Percentiles rank a stretch among this genome's conserved stretches.
These are phyloP conservation scores for Myochromella boudieri DNA, from an alignment of 768 basidiomycete species.

Conservation along the genomic window DNA sequence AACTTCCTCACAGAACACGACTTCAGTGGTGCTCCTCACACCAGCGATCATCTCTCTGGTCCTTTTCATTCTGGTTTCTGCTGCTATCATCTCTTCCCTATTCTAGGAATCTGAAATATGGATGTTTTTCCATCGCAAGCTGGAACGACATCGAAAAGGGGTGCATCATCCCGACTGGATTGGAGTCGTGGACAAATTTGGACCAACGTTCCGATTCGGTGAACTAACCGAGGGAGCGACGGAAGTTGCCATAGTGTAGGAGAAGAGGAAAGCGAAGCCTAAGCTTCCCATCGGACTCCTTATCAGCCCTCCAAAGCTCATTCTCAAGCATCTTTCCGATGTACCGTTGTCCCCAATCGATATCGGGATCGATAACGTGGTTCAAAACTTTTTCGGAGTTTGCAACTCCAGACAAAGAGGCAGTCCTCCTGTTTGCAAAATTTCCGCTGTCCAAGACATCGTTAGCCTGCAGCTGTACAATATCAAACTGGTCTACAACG, in stretches of 20 bases:
- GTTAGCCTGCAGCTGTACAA: too few species aligned
- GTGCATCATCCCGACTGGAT: too few species aligned
- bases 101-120: conserved; percentile 17
- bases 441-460: too few species aligned
- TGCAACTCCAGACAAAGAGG: too few species aligned
- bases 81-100: conserved; percentile 14
- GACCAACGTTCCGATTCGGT: conserved; percentile 20
- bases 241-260: conserved; percentile 10
- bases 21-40: too few species aligned
- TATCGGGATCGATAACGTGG: too few species aligned
- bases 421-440: too few species aligned
- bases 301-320: conserved; percentile 18
- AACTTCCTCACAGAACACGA: too few species aligned
- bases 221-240: conserved; percentile 20
- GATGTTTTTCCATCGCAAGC: conserved; percentile 4
- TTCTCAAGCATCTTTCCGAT: conserved; percentile 9
- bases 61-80: conserved; percentile 18
- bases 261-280: conserved; percentile 14
- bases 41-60: conserved; percentile 18
- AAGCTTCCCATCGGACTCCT: conserved; percentile 15
- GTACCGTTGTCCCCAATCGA: conserved; percentile 4
- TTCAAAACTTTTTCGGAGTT: too few species aligned
- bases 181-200: too few species aligned
- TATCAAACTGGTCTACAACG: too few species aligned
- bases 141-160: conserved; percentile 11